A percentile compares a stretch with the other conserved stretches of the same genome.
phyloP scores from a whole-genome alignment of 768 basidiomycete genomes.

The Mycena rosella region DNA sequence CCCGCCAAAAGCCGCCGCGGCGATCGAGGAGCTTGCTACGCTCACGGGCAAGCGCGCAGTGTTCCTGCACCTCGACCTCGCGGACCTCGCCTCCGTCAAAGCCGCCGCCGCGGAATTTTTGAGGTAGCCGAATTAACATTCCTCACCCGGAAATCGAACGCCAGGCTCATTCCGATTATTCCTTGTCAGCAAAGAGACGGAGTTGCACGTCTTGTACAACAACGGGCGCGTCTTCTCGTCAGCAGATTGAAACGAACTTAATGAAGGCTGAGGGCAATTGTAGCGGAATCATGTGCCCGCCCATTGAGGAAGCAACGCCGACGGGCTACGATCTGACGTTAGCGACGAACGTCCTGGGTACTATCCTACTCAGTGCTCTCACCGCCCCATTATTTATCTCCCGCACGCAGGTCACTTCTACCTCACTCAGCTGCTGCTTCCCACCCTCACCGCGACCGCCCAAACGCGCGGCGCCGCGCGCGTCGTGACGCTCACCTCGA shows the following conservation, averaged over 20 bases:
- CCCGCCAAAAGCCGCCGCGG: constrained; percentile 44
- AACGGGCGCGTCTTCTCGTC: constrained; percentile 13
- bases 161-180: background rate
- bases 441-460: constrained; percentile 57
- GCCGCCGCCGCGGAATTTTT: constrained; percentile 50
- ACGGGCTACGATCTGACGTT: constrained; percentile 71
- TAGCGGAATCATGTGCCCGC: constrained; percentile 63
- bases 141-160: too few relatives aligned
- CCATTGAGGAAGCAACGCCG: constrained; percentile 53
- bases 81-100: constrained; percentile 49
- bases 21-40: constrained; percentile 48
- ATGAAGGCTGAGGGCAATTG: background rate
- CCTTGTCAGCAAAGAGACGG: constrained; percentile 20
- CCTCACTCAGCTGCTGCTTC: constrained; percentile 65
- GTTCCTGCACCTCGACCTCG: constrained; percentile 52
- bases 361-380: background rate
- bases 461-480: constrained; percentile 50
- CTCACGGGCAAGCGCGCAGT: constrained; percentile 51
- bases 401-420: constrained; percentile 58
- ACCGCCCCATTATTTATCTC: background rate
- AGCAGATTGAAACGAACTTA: background rate
- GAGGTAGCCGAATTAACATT: constrained; percentile 26
- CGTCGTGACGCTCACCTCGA: constrained; percentile 62
- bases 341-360: constrained; percentile 68
- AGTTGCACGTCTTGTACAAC: constrained; percentile 28